A percentile compares a stretch with the other conserved stretches of the same genome.
Evolutionary conservation across 2,329 filamentous ascomycete genomes (phyloP).

Genomic region (Leptoxyphium fumago): DNA sequence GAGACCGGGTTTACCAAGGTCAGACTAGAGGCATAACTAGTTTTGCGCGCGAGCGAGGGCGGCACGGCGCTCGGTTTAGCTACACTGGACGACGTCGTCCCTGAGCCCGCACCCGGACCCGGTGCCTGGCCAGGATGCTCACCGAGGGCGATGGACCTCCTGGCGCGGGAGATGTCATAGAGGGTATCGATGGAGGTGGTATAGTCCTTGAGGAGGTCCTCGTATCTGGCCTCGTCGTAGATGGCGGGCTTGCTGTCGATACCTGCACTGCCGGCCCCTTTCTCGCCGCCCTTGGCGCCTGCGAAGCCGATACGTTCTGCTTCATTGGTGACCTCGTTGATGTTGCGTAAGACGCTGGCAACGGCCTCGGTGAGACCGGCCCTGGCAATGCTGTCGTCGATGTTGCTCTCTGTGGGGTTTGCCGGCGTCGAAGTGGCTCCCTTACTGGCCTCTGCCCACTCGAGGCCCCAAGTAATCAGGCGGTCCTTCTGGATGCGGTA

Average conservation of each 20-base stretch:
- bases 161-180: constrained; percentile 58
- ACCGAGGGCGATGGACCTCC: constrained; percentile 30
- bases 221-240: constrained; percentile 53
- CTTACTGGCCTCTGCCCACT: constrained; percentile 57
- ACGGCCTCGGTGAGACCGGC: constrained; percentile 63
- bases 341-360: constrained; percentile 63
- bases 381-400: constrained; percentile 53
- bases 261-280: constrained; percentile 19
- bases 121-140: constrained; percentile 15
- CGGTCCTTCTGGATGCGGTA: constrained; percentile 69
- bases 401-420: constrained; percentile 44
- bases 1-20: constrained; percentile 27
- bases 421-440: constrained; percentile 20
- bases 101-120: too few relatives aligned
- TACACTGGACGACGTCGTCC: too few relatives aligned
- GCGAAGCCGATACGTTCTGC: constrained; percentile 51
- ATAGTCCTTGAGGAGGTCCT: constrained; percentile 58
- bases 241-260: constrained; percentile 36
- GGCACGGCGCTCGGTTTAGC: constrained; percentile 3
- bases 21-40: constrained; percentile 22
- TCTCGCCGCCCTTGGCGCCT: constrained; percentile 15
- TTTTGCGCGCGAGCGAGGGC: constrained; percentile 7
- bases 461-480: constrained; percentile 63
- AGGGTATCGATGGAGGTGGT: constrained; percentile 67
- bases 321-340: constrained; percentile 66